These are phyloP conservation scores for Aspergillus candidus DNA, from an alignment of 2,329 filamentous ascomycete species.

Conservation along the genomic window DNA sequence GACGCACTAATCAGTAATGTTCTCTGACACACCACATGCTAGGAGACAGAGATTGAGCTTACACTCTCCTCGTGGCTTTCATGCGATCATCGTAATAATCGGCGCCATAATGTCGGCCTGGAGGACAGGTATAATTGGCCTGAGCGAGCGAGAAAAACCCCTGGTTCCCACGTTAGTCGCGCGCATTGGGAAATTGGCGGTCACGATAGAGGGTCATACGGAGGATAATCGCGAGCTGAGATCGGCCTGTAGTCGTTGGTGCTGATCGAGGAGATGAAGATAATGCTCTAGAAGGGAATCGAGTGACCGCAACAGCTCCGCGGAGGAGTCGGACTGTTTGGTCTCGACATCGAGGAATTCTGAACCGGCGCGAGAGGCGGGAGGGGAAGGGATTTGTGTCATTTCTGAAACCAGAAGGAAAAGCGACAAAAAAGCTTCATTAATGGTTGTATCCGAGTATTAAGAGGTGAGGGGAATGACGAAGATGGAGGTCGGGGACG, in stretches of 20 bases:
- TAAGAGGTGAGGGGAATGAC: neutral
- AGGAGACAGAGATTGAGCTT: constrained; percentile 6
- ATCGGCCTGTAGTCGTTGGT: constrained; percentile 36
- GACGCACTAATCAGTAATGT: constrained; percentile 1
- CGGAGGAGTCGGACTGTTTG: constrained; percentile 16
- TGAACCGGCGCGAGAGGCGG: constrained; percentile 27
- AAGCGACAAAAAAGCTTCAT: neutral
- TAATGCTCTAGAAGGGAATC: constrained; percentile 40
- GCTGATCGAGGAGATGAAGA: constrained; percentile 38
- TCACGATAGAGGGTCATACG: constrained; percentile 21
- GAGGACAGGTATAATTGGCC: constrained; percentile 43
- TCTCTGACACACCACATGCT: neutral
- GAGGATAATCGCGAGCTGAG: constrained; percentile 35
- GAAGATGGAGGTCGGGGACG: constrained; percentile 2
- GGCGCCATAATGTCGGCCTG: constrained; percentile 41
- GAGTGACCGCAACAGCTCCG: constrained; percentile 29
- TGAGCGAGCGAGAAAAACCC: constrained; percentile 45
- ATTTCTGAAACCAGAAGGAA: constrained; percentile 13
- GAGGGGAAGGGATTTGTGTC: constrained; percentile 31
- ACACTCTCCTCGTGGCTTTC: constrained; percentile 43
- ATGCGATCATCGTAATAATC: constrained; percentile 48
- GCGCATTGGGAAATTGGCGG: neutral
- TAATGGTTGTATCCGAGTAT: neutral
- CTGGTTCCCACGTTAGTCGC: constrained; percentile 20
- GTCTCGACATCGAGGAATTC: constrained; percentile 17